phyloP scores from a whole-genome alignment of 2,329 filamentous ascomycete genomes.

The Apiospora phragmitis region DNA sequence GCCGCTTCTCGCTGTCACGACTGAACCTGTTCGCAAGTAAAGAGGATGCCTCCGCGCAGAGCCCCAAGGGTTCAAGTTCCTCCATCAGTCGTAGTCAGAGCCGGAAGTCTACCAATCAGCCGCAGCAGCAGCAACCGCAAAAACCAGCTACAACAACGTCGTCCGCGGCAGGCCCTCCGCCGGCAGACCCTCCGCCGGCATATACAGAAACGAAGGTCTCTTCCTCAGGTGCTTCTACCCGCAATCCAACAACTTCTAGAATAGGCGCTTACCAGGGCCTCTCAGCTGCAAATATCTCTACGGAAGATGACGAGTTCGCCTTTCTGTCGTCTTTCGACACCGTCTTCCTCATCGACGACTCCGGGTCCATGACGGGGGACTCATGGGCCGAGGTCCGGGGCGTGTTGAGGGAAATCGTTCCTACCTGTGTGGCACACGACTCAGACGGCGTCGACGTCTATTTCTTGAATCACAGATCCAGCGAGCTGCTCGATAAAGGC shows the following conservation, averaged over 20 bases:
- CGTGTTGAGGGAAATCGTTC: conserved; percentile 68
- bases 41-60: not conserved
- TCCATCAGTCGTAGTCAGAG: not conserved
- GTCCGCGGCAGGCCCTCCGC: not conserved
- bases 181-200: conserved; percentile 7
- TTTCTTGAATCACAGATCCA: conserved; percentile 74
- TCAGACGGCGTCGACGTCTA: conserved; percentile 85
- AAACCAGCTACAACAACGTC: not conserved
- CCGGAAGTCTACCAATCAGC: not conserved
- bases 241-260: not conserved
- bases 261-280: conserved; percentile 7
- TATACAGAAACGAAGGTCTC: not conserved
- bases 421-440: conserved; percentile 80
- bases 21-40: not conserved
- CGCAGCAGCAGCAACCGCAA: not conserved
- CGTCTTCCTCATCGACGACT: conserved; percentile 88
- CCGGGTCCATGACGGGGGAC: conserved; percentile 78
- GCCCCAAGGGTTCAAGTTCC: not conserved
- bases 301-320: conserved; percentile 36
- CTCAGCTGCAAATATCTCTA: not conserved
- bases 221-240: not conserved
- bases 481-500: conserved; percentile 31
- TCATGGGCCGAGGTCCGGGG: conserved; percentile 74
- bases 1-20: not conserved
- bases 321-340: conserved; percentile 85